Evolutionary conservation across 2,329 filamentous ascomycete genomes (phyloP), one percentile per base, ranked within the genome.

Genomic region (Calycina herbarum): DNA sequence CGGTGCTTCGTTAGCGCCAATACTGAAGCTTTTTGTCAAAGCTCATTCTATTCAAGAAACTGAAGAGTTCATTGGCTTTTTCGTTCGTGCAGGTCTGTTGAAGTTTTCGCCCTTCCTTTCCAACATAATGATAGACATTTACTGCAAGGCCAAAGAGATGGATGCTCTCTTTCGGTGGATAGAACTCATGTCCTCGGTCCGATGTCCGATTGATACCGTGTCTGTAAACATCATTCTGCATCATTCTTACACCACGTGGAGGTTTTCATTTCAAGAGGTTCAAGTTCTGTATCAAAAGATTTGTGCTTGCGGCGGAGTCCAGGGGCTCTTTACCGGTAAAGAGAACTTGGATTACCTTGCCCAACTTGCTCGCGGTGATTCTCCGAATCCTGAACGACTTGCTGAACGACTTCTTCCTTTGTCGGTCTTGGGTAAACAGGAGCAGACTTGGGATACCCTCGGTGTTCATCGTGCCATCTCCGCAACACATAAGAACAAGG

Each of bases 171-270:
- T 64, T 20, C 67, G 70, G 11, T 76, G 74, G 74, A 61, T 77
- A 31, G 62, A 71, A 2, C 74, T 73, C 60, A 68, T 70, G 29
- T 54, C 51, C 11, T 68, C 68, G 56, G 58, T 69, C 6, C 66
- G 68, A 13, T 66, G 66, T 48, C 45, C 48, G 2, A 54, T 74
- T 6, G 64, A 75, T 57, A 61, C 73, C 2, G 61, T 67, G 6
- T 72, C 72, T n/a, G 66, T 75, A 61, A 76, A 76, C 60, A 68
- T 65, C 6, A 73, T 76, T 29, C 64, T 77, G 3, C 66, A 64
- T 27, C 67, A 72, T n/a, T 75, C 69, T 57, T 65, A 66, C 42
- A 64, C 66, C 6, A 64, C 59, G 3, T 75, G 68, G 68, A 67
- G 64, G 3, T 72, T 75, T 31, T 66, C 66, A 13, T 74, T 70